Percentiles rank a stretch among this genome's conserved stretches.
Conservation (phyloP, 139 green algal genomes). For the Chlamydomonas applanata region DNA sequence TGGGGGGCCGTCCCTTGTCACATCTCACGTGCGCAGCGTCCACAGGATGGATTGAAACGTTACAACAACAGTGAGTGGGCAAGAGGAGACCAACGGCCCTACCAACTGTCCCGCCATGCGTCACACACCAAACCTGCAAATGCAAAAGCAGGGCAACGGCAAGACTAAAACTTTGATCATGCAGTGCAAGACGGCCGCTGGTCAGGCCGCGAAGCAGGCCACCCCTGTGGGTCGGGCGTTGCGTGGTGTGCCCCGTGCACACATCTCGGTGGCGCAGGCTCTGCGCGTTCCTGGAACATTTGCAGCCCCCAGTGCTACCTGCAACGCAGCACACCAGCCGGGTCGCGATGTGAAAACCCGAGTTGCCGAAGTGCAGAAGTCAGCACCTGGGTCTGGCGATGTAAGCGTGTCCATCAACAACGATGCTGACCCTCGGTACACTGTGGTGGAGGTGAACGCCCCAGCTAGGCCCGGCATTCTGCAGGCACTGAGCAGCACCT, state of each 20-base stretch:
- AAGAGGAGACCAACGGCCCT: too few species aligned
- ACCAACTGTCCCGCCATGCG: too few species aligned
- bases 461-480: conserved; percentile 75
- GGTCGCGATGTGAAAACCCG: neutral
- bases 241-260: neutral
- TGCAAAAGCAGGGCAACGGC: too few species aligned
- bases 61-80: too few species aligned
- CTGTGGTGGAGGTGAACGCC: conserved; percentile 56
- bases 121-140: too few species aligned
- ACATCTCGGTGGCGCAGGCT: neutral
- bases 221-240: neutral
- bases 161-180: too few species aligned
- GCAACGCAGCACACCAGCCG: neutral
- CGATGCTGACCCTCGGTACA: conserved; percentile 51
- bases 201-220: neutral
- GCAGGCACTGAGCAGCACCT: conserved; percentile 60
- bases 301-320: neutral
- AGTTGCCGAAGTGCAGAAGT: too few species aligned
- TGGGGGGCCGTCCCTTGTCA: too few species aligned
- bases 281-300: neutral
- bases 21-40: too few species aligned
- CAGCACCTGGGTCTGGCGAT: neutral
- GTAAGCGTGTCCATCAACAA: conserved; percentile 41
- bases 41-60: too few species aligned
- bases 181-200: neutral